Conservation (phyloP, 2,329 filamentous ascomycete species). For the Rosellinia necatrix region DNA sequence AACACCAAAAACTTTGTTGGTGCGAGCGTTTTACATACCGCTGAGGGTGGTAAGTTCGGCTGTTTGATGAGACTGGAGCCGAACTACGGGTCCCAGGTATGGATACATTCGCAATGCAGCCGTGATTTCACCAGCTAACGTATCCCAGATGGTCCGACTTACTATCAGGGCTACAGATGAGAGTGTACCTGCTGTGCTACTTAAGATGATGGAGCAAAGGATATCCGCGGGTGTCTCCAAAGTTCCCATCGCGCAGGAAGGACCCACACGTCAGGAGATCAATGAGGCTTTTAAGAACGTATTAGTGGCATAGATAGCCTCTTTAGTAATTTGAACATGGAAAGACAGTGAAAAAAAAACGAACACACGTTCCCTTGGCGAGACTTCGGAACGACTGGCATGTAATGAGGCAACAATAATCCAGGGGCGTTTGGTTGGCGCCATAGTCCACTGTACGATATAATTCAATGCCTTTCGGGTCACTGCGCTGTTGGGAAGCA, state of each 20-base stretch:
- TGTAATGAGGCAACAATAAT: not conserved
- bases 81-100: constrained; percentile 88
- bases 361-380: not conserved
- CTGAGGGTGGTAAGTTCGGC: constrained; percentile 86
- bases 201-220: constrained; percentile 86
- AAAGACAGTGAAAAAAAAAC: constrained; percentile 20
- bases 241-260: constrained; percentile 45
- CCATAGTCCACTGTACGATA: not conserved
- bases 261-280: constrained; percentile 55
- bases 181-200: constrained; percentile 75
- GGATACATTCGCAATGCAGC: constrained; percentile 38
- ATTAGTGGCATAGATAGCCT: constrained; percentile 50
- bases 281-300: constrained; percentile 61
- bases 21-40: constrained; percentile 82
- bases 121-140: constrained; percentile 26
- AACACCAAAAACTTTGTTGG: constrained; percentile 95
- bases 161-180: constrained; percentile 96
- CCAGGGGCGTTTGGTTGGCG: not conserved
- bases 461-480: not conserved
- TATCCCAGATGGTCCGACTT: constrained; percentile 79
- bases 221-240: constrained; percentile 62
- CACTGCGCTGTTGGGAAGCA: not conserved
- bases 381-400: not conserved
- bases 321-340: constrained; percentile 25
- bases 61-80: constrained; percentile 93